phyloP scores from a whole-genome alignment of 306 rosid genomes.

The Dalbergia oliveri region DNA sequence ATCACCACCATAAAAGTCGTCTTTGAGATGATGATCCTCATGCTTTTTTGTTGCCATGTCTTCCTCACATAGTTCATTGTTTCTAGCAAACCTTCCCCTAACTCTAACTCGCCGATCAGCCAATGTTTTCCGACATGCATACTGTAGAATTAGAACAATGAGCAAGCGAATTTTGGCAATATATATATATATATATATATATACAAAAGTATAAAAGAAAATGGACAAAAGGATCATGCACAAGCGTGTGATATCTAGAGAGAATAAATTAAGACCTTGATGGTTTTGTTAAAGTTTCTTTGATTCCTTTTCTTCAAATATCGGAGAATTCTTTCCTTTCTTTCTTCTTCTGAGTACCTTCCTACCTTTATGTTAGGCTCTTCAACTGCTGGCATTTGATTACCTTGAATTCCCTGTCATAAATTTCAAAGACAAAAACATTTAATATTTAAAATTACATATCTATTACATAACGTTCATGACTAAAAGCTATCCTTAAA shows the following conservation, averaged over 20 bases:
- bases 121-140: constrained; percentile 95
- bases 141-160: constrained; percentile 54
- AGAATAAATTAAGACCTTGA: constrained; percentile 56
- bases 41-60: constrained; percentile 53
- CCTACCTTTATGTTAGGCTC: constrained; percentile 78
- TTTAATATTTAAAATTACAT: background rate
- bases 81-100: constrained; percentile 96
- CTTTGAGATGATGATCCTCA: constrained; percentile 46
- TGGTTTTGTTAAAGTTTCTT: constrained; percentile 92
- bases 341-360: constrained; percentile 91
- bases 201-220: too few relatives aligned
- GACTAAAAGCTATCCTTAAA: background rate
- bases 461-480: background rate
- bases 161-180: background rate
- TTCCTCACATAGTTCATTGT: constrained; percentile 62
- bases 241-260: constrained; percentile 1
- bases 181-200: background rate
- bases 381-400: constrained; percentile 63
- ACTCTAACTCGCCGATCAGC: constrained; percentile 95
- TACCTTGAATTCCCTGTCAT: constrained; percentile 67
- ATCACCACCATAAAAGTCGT: constrained; percentile 51
- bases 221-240: background rate
- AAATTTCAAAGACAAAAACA: constrained; percentile 11
- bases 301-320: constrained; percentile 96
- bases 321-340: constrained; percentile 84